A percentile compares a stretch with the other conserved stretches of the same genome.
phyloP scores from a whole-genome alignment of 1,139 yeast species.

The Arxiozyma telluris region DNA sequence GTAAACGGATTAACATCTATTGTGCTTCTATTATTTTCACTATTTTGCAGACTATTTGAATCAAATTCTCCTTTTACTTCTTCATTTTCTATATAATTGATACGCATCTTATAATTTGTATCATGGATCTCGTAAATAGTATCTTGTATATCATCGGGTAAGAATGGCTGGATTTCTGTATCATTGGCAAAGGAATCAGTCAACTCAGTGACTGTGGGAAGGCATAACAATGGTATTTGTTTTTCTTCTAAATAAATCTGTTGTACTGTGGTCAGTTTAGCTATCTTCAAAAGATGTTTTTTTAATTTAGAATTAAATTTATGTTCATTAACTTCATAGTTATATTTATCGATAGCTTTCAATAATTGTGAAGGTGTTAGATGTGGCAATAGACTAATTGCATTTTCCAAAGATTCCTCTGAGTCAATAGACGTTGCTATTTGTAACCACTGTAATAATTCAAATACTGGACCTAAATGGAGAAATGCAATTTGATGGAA shows the following conservation, averaged over 20 bases:
- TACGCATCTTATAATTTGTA: constrained; percentile 27
- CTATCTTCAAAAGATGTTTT: constrained; percentile 35
- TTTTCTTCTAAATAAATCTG: constrained; percentile 20
- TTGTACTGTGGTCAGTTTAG: constrained; percentile 12
- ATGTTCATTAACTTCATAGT: constrained; percentile 74
- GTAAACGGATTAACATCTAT: not conserved
- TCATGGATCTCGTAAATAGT: constrained; percentile 54
- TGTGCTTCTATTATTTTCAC: not conserved
- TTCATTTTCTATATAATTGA: constrained; percentile 10
- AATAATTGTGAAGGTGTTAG: constrained; percentile 64
- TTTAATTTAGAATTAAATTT: constrained; percentile 37
- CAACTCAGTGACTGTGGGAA: constrained; percentile 54
- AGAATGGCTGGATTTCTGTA: constrained; percentile 51
- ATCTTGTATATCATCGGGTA: constrained; percentile 54
- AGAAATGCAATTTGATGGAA: constrained; percentile 51
- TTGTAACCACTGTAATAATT: constrained; percentile 84
- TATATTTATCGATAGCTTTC: constrained; percentile 65
- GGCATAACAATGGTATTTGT: constrained; percentile 31
- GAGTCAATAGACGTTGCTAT: constrained; percentile 58
- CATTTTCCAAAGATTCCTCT: constrained; percentile 49
- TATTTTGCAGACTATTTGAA: not conserved
- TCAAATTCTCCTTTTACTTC: constrained; percentile 6
- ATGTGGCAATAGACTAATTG: constrained; percentile 47
- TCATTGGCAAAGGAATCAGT: constrained; percentile 57
- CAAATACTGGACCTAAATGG: constrained; percentile 67